phyloP scores from a whole-genome alignment of 2,329 filamentous ascomycete species.

The Xylaria hypoxylon region DNA sequence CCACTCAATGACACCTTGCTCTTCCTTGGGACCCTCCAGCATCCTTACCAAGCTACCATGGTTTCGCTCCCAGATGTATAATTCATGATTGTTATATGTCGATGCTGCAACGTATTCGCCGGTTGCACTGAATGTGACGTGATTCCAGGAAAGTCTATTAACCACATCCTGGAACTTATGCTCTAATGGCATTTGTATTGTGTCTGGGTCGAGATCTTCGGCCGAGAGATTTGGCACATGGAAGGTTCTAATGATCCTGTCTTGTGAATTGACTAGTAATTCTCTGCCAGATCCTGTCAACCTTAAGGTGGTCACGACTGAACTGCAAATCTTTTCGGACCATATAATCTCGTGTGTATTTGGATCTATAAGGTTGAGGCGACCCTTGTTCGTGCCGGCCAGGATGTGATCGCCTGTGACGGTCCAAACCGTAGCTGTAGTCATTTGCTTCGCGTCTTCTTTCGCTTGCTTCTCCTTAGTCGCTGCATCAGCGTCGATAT shows the following conservation, averaged over 20 bases:
- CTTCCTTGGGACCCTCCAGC: constrained; percentile 95
- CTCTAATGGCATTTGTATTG: constrained; percentile 89
- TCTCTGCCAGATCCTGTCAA: constrained; percentile 87
- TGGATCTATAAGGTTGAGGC: constrained; percentile 93
- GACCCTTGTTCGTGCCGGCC: constrained; percentile 93
- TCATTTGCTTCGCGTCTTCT: constrained; percentile 94
- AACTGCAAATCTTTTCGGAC: constrained; percentile 87
- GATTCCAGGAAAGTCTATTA: constrained; percentile 95
- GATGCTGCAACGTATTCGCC: constrained; percentile 97
- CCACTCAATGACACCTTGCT: constrained; percentile 97
- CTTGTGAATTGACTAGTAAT: constrained; percentile 90
- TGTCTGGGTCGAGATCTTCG: constrained; percentile 80
- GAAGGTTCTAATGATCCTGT: constrained; percentile 94
- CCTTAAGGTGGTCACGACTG: constrained; percentile 88
- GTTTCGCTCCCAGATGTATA: constrained; percentile 97
- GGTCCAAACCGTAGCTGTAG: constrained; percentile 91
- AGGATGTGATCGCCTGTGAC: constrained; percentile 88
- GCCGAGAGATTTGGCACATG: constrained; percentile 82
- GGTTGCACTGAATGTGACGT: constrained; percentile 92
- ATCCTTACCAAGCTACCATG: constrained; percentile 96
- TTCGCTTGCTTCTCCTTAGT: constrained; percentile 85
- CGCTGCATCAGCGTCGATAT: constrained; percentile 75
- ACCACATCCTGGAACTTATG: constrained; percentile 99
- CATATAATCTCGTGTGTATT: constrained; percentile 85
- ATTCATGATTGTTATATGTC: constrained; percentile 97